Base-by-base conservation (phyloP, 2,329 filamentous ascomycete species). In the Bipolaris victoriae region DNA sequence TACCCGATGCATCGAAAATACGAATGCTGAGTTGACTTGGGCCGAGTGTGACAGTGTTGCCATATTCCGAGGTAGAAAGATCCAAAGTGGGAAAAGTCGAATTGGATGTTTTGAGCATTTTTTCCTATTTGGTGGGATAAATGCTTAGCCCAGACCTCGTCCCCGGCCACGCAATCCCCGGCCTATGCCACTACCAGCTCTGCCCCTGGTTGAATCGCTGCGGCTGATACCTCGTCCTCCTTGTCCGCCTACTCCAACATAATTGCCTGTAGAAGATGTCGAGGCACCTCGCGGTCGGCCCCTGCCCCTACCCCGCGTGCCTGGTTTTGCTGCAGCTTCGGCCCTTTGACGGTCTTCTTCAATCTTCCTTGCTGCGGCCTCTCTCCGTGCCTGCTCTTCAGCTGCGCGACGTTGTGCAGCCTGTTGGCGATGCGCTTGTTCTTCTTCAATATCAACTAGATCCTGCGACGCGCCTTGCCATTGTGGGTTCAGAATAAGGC, bases 401-500 rank as follows among this genome's bases (percentile, higher is more conserved):
- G 85, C 84, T 44, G 88, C 90, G 48, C 87, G 86, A 58, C 91
- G 85, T 76, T 96, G 90, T 1, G 87, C 90, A 44, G 90, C 91
- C 67, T 92, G 88, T 71, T 91, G 90, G 68, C 86, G 88, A 60
- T 88, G 80, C 11, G 87, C 75, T 3, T 87, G 87, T 73, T 98
- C 94, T 52, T 88, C 88, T 76, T 98, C 94, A 54, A 92, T 85
- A 59, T 96, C 92, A n/a, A 86, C 83, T 37, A 26, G 78, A 77
- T 99, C 95, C 70, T 93, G 88, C 4, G 87, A 90, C 26, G 93
- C 90, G 55, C 95, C 95, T 72, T 94, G 89, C 92, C 94, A 99
- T 57, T 87, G 83, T 1, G 92, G 90, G 71, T 97, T 90, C 44
- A 98, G 83, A 43, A 99, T 89, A 49, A 99, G 82, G 22, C 95